These are phyloP conservation scores for Cladosporium sp. DNA, from an alignment of 2,329 filamentous ascomycete genomes.

Conservation along the genomic window DNA sequence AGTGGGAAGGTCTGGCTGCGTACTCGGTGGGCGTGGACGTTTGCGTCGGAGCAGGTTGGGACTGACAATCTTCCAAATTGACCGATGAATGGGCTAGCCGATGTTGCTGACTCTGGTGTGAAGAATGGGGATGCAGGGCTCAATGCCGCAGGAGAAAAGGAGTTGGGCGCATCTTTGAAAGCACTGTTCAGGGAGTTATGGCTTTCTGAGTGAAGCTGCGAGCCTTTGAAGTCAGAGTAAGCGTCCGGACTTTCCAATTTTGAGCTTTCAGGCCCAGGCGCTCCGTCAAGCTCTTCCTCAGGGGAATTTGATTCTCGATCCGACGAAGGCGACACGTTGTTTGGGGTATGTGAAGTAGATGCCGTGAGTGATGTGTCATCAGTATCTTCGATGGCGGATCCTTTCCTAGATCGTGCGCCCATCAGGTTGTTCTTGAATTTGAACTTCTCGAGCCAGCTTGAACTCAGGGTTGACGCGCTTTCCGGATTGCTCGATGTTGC, in stretches of 20 bases:
- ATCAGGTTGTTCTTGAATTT: slow-evolving; percentile 74
- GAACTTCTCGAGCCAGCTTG: slow-evolving; percentile 88
- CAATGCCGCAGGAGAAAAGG: slow-evolving; percentile 63
- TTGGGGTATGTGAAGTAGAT: slow-evolving; percentile 57
- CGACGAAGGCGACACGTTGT: slow-evolving; percentile 65
- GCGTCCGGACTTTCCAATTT: slow-evolving; percentile 54
- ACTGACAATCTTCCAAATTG: slow-evolving; percentile 30
- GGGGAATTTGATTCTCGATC: slow-evolving; percentile 59
- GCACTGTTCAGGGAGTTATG: slow-evolving; percentile 62
- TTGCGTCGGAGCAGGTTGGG: slow-evolving; percentile 30
- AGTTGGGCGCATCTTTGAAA: slow-evolving; percentile 60
- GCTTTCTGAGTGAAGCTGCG: slow-evolving; percentile 56
- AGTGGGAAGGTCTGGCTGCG: slow-evolving; percentile 82
- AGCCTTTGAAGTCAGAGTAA: slow-evolving; percentile 57
- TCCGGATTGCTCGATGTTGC: slow-evolving; percentile 63
- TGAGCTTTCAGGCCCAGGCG: slow-evolving; percentile 62
- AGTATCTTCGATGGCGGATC: slow-evolving; percentile 59
- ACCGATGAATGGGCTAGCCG: slow-evolving; percentile 56
- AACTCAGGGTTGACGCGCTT: slow-evolving; percentile 63
- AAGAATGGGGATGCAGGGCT: slow-evolving; percentile 73
- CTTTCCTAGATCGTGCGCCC: slow-evolving; percentile 49
- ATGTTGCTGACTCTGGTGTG: slow-evolving; percentile 65
- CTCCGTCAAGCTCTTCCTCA: slow-evolving; percentile 56
- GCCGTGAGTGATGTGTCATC: slow-evolving; percentile 54
- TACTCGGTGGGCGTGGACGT: slow-evolving; percentile 58